phyloP scores from a whole-genome alignment of 2,329 filamentous ascomycete species.

The Stachybotrys echinatus region DNA sequence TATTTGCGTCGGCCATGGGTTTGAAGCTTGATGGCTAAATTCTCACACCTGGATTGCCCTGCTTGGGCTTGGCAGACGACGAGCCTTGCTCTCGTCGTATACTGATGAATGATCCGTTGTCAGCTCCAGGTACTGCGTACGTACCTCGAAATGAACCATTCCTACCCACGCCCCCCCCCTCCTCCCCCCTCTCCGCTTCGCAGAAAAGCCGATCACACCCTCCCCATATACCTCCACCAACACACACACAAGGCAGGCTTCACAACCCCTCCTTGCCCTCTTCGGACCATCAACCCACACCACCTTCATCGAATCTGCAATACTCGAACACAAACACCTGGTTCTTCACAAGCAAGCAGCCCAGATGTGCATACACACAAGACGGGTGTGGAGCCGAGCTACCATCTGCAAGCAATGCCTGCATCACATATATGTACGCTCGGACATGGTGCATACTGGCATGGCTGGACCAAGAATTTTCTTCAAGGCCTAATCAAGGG shows the following conservation, averaged over 20 bases:
- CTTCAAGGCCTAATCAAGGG: neutral
- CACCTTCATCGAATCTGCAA: neutral
- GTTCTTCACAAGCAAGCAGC: neutral
- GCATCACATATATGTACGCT: conserved; percentile 3
- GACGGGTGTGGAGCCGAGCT: conserved; percentile 1
- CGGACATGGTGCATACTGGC: neutral
- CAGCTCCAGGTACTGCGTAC: neutral
- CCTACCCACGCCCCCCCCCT: neutral
- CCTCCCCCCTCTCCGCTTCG: neutral
- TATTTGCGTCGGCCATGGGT: neutral
- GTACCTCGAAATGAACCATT: neutral
- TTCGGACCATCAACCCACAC: neutral
- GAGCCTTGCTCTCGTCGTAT: too few relatives aligned
- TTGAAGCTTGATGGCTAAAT: neutral
- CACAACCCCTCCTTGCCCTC: neutral
- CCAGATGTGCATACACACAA: neutral
- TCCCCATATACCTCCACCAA: neutral
- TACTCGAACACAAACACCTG: neutral
- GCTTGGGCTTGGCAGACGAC: neutral
- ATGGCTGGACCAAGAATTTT: neutral
- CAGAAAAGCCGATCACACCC: neutral
- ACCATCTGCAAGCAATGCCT: conserved; percentile 2
- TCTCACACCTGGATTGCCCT: neutral
- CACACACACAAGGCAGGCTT: neutral
- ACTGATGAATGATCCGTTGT: too few relatives aligned